Base-by-base conservation (phyloP, 2,329 filamentous ascomycete genomes). In the Colletotrichum sp. region DNA sequence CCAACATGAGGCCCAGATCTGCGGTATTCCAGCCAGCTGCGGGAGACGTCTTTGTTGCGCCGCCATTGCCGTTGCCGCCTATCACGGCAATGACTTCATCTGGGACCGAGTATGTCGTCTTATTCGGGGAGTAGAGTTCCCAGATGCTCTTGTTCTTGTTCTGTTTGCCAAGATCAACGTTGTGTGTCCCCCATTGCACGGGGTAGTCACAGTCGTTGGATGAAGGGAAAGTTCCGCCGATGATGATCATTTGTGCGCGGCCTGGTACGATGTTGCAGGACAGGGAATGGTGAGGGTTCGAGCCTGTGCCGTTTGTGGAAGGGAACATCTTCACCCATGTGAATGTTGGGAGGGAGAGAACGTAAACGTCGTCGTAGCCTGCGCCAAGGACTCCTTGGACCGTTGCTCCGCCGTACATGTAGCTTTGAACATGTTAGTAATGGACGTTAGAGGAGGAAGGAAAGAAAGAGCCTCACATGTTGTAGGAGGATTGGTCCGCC, bases 321-420 rank as follows among this genome's bases (percentile, higher is more conserved):
- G 88, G 88, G 71, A 87, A 90, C 78, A 88, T 86, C 77, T 90
- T 90, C 77, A 92, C 90, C 92, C 92, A 94, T 5, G 86, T 90
- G 81, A 93, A 94, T 2, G 90, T 89, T 2, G 92, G 92, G 18
- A 94, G 85, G 9, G 89, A 88, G 24, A 93, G 86, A 71, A 93
- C 90, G 79, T 92, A 93, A 71, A 90, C 87, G 82, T 93, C 92
- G 79, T 93, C 90, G 79, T 87, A 93, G 26, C 90, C 91, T 16
- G 86, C 84, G 0, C 85, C 85, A n/a, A 63, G 55, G 4, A 72
- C 71, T 49, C 88, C 78, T 2, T 86, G 84, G 69, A 90, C 87
- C 9, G 87, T 87, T 28, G 87, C 85, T 18, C 92, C 92, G 59
- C 92, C 92, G 79, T 93, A 93, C 4, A 93, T 80, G 78, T 93